Conservation (phyloP, 2,329 filamentous ascomycete genomes). For the Diplodia mutila region DNA sequence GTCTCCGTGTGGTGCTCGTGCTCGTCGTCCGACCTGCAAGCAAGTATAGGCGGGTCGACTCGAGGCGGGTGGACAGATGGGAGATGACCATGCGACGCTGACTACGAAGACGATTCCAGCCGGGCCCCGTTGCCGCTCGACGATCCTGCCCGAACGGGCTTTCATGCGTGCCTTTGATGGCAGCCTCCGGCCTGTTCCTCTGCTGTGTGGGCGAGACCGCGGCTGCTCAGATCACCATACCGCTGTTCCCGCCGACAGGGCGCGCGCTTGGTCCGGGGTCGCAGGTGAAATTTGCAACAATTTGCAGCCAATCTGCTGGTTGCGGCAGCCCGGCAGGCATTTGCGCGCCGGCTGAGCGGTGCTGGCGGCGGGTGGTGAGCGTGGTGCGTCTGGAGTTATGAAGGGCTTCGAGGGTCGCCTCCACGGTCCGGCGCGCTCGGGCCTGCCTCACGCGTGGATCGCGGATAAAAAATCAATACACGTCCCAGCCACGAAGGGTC, state of each 20-base stretch:
- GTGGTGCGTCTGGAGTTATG: constrained; percentile 2
- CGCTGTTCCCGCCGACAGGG: constrained; percentile 16
- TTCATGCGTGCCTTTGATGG: constrained; percentile 10
- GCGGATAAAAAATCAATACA: constrained; percentile 21
- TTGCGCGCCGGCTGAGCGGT: no score
- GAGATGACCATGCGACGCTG: constrained; percentile 13
- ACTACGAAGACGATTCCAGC: not conserved
- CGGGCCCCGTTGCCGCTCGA: not conserved
- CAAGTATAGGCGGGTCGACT: not conserved
- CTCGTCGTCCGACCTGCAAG: not conserved
- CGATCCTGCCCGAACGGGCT: constrained; percentile 13
- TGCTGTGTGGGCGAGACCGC: constrained; percentile 8
- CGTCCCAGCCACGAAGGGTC: constrained; percentile 11
- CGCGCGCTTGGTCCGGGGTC: not conserved
- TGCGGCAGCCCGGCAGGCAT: not conserved
- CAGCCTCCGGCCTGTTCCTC: not conserved
- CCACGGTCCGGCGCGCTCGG: constrained; percentile 6
- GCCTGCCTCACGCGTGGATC: constrained; percentile 1
- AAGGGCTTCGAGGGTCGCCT: not conserved
- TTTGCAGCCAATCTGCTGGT: not conserved
- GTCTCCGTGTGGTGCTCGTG: not conserved
- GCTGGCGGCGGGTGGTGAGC: no score
- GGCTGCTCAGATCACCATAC: constrained; percentile 11
- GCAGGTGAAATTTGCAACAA: constrained; percentile 8
- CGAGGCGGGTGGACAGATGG: constrained; percentile 1